Base-by-base conservation (phyloP, 148 eudicot genomes). In the Tetragonia tetragonoides region DNA sequence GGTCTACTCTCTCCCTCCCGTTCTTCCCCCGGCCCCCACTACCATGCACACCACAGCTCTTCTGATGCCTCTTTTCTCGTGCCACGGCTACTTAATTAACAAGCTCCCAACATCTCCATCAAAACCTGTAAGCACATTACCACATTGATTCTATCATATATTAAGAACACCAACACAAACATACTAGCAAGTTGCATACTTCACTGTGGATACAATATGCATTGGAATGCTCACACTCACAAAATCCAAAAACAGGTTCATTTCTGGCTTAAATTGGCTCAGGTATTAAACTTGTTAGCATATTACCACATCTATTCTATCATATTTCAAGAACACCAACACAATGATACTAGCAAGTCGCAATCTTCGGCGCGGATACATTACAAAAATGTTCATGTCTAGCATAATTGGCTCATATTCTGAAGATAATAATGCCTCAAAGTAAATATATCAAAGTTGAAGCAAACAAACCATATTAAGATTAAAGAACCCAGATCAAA, bases 71-170 rank as follows among this genome's bases (percentile, higher is more conserved):
- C 49, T 67, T 41, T 41, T 47, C 23, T 67, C 17, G 23, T 34
- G 70, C 46, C 53, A 42, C 60, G 34, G 28, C 38, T n/a, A 61
- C 69, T 20, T 28, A 71, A 61, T 57, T 46, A 8, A 37, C n/a
- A 8, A 70, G 34, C 34, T 17, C 74, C 54, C 9, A 14, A 16
- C 34, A 17, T 59, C 18, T 57, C 38, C 10, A 61, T 42, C 40
- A 6, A 5, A 77, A 77, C 40, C 63, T 76, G 78, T 64, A 8
- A 37, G 6, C 70, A 76, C 42, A 76, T 49, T 64, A 60, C 42
- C 38, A 6, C 21, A 60, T 28, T 20, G 38, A 70, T 61, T 47
- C 61, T 17, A 78, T 15, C 68, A 64, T 5, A 6, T 21, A 21
- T 4, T 18, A 24, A 68, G 23, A 39, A 57, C 28, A 46, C 18